Conservation (phyloP, 345 rosid genomes). For the Bruguiera gymnorhiza region DNA sequence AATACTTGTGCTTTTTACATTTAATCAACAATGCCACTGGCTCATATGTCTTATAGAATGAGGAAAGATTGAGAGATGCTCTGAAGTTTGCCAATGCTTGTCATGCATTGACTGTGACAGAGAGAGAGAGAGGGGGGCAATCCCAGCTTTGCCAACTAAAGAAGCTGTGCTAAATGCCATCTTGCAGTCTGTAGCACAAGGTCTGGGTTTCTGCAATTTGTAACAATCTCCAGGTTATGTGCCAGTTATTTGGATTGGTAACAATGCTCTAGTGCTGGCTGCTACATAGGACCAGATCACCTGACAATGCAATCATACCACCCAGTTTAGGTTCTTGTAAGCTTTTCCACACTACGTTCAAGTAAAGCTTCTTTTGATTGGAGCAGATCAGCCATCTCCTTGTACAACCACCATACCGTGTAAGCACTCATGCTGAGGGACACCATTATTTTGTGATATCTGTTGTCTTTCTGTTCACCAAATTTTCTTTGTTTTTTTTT, state of each 20-base stretch:
- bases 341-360: no score
- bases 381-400: no score
- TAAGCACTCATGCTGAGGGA: no score
- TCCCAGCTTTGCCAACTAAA: slow-evolving; percentile 82
- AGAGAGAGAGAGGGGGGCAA: slow-evolving; percentile 76
- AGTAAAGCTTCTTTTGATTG: no score
- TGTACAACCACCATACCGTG: no score
- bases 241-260: slow-evolving; percentile 7
- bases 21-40: slow-evolving; percentile 12
- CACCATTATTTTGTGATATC: no score
- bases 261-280: not conserved
- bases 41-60: slow-evolving; percentile 54
- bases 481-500: no score
- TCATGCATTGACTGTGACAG: slow-evolving; percentile 83
- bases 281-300: not conserved
- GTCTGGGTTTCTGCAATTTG: not conserved
- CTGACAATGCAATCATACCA: not conserved
- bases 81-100: slow-evolving; percentile 46
- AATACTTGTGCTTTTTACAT: no score
- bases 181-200: slow-evolving; percentile 39
- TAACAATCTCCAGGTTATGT: not conserved
- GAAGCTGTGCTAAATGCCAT: slow-evolving; percentile 60
- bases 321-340: no score
- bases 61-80: no score
- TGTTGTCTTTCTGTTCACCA: no score